Percentiles rank a stretch among this genome's conserved stretches.
Conservation (phyloP, 2,329 filamentous ascomycete genomes). For the Chrysoporthe austroafricana region DNA sequence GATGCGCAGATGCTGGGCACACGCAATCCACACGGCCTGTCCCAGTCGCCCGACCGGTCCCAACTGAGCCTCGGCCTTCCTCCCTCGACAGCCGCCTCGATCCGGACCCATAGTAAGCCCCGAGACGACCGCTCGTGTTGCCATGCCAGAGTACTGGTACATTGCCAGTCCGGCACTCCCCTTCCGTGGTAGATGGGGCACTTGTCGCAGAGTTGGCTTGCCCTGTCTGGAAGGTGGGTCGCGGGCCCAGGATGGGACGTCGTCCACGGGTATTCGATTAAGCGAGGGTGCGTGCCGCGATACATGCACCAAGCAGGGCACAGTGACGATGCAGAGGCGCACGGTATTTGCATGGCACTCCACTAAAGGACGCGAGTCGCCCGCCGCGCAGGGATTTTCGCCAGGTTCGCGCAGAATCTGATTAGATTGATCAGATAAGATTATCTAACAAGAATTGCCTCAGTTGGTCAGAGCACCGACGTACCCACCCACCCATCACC, state of each 20-base stretch:
- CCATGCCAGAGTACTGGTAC: too few species aligned
- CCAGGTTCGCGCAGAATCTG: constrained; percentile 6
- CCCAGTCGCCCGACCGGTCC: too few species aligned
- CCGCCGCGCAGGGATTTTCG: neutral
- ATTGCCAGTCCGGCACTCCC: too few species aligned
- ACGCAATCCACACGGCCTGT: too few species aligned
- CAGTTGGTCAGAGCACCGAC: neutral
- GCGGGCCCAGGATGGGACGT: neutral
- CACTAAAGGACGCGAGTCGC: neutral
- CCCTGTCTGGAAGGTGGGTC: neutral
- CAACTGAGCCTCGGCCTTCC: too few species aligned
- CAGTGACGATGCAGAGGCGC: neutral
- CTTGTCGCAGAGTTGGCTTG: neutral
- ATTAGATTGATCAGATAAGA: constrained; percentile 28
- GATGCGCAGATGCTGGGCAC: too few species aligned
- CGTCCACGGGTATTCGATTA: constrained; percentile 3
- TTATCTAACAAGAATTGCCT: constrained; percentile 2
- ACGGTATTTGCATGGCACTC: neutral
- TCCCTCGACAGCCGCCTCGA: too few species aligned
- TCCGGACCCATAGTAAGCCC: neutral
- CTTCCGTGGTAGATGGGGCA: neutral
- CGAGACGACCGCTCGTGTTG: neutral
- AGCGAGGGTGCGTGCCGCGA: neutral
- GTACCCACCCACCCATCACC: neutral
- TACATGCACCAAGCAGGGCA: neutral